A percentile compares a stretch with the other conserved stretches of the same genome.
Evolutionary conservation across 2,329 filamentous ascomycete species (phyloP).

Genomic region (Ambrosiella beaveri): DNA sequence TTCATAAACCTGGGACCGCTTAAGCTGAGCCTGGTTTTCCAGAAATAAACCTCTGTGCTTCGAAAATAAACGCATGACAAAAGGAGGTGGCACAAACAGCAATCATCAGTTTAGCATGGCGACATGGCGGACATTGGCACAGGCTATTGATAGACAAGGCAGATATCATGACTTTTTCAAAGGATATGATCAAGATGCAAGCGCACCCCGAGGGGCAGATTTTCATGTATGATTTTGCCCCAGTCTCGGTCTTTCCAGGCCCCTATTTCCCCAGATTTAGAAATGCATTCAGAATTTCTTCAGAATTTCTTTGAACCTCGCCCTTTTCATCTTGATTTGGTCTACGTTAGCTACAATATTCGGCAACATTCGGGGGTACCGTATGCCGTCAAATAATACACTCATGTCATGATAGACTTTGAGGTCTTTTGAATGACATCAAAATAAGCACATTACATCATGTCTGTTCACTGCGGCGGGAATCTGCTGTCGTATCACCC

Average conservation of each 20-base stretch:
- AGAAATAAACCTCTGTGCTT: neutral
- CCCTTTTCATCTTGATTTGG: neutral
- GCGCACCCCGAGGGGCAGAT: neutral
- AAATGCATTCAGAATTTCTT: neutral
- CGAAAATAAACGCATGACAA: conserved; percentile 3
- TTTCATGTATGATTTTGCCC: neutral
- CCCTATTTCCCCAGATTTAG: neutral
- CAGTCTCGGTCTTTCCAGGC: neutral
- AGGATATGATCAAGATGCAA: neutral
- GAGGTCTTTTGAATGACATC: neutral
- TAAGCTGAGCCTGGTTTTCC: neutral
- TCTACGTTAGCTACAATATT: too few species aligned
- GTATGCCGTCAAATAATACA: too few species aligned
- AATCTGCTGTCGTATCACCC: neutral
- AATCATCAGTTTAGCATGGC: neutral
- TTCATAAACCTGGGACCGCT: neutral
- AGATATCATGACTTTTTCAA: neutral
- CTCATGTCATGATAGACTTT: neutral
- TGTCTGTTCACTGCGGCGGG: neutral
- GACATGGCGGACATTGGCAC: neutral
- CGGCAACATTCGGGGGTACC: too few species aligned
- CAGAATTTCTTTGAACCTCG: neutral
- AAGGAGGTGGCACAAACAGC: conserved; percentile 5
- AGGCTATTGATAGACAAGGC: neutral
- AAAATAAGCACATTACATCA: neutral